Conservation (phyloP, 345 rosid species). For the Cardamine chenopodiifolia region DNA sequence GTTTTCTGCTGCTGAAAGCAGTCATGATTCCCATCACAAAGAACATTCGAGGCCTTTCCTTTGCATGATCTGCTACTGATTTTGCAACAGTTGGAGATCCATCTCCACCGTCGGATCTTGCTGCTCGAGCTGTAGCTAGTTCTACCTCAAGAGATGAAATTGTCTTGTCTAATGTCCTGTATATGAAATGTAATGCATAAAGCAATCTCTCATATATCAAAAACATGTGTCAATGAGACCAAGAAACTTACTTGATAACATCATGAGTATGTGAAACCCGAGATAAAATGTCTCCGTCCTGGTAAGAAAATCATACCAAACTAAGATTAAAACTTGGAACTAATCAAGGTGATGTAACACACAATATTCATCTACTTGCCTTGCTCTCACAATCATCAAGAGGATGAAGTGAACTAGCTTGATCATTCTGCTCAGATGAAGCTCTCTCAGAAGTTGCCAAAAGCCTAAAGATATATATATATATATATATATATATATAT, state of each 20-base stretch:
- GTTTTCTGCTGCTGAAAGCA: conserved; percentile 85
- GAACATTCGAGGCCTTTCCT: conserved; percentile 70
- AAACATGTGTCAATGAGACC: conserved; percentile 14
- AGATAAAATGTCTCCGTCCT: conserved; percentile 75
- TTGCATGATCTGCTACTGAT: conserved; percentile 53
- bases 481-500: not conserved
- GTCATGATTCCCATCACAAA: conserved; percentile 85
- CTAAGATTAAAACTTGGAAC: conserved; percentile 22
- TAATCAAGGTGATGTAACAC: conserved; percentile 18
- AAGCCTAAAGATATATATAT: conserved; percentile 46
- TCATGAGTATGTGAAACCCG: conserved; percentile 91
- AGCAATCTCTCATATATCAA: not conserved
- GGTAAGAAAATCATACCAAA: conserved; percentile 53
- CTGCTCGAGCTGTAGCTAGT: conserved; percentile 56
- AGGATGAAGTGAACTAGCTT: conserved; percentile 50
- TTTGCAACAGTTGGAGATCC: conserved; percentile 46
- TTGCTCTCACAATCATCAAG: conserved; percentile 66
- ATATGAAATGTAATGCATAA: conserved; percentile 1
- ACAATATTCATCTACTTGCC: conserved; percentile 50
- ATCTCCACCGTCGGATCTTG: conserved; percentile 36
- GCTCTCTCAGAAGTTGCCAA: conserved; percentile 56
- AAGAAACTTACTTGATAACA: conserved; percentile 65
- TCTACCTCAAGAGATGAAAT: conserved; percentile 68
- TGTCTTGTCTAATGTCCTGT: conserved; percentile 72
- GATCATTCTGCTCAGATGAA: conserved; percentile 44